Conservation (phyloP, 1,284 basidiomycete species). For the Somion occarium region DNA sequence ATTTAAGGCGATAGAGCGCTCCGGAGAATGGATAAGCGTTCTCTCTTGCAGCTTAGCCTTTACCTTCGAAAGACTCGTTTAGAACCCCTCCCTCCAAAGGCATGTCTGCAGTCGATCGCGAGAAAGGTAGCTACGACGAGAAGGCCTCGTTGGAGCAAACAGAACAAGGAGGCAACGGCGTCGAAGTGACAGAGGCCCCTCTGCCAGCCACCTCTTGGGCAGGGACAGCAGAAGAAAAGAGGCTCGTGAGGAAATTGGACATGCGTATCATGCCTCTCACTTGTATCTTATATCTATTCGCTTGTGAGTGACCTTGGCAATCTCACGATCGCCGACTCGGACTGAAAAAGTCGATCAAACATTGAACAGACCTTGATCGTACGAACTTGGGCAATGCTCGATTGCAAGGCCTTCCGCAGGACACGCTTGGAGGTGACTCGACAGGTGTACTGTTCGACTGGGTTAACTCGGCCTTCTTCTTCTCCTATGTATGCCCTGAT, state of each 20-base stretch:
- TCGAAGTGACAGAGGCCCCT: not conserved
- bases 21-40: not conserved
- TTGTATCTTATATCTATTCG: constrained; percentile 70
- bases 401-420: constrained; percentile 60
- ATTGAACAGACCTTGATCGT: constrained; percentile 56
- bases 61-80: not conserved
- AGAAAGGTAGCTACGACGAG: not conserved
- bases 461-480: constrained; percentile 71
- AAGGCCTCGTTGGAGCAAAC: not conserved
- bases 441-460: constrained; percentile 66
- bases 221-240: constrained; percentile 40
- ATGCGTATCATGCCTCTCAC: constrained; percentile 62
- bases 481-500: constrained; percentile 60
- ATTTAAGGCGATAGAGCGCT: too few species aligned
- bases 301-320: constrained; percentile 42
- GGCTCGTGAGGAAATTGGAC: constrained; percentile 63
- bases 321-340: not conserved
- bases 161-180: not conserved
- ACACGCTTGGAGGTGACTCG: constrained; percentile 61
- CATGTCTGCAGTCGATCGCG: not conserved
- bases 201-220: constrained; percentile 7
- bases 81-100: not conserved
- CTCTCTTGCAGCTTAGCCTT: not conserved
- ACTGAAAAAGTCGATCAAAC: not conserved
- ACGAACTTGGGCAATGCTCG: constrained; percentile 75